Conservation (phyloP, 148 eudicot genomes). For the Bassia scoparia region DNA sequence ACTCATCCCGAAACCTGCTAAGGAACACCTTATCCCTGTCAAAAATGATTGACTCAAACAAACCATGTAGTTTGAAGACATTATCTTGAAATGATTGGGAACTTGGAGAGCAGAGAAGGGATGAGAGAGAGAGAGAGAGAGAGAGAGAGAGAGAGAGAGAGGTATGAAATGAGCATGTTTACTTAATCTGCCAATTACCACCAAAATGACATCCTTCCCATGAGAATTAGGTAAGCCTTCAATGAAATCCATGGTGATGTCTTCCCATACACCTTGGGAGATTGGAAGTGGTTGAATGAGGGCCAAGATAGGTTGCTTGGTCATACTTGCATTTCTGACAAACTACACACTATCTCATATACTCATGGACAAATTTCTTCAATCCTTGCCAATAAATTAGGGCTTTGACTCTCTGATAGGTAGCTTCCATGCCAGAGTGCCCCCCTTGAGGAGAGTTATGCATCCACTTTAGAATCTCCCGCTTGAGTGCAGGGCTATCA, state of each 20-base stretch:
- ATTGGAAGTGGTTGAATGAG: too few relatives aligned
- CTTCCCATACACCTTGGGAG: too few relatives aligned
- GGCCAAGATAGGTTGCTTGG: too few relatives aligned
- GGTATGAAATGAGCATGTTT: background rate
- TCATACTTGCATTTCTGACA: too few relatives aligned
- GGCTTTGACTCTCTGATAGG: background rate
- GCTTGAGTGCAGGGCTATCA: background rate
- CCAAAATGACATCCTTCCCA: background rate
- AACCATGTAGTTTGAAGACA: too few relatives aligned
- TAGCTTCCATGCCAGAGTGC: background rate
- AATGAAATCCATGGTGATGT: background rate
- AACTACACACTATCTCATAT: too few relatives aligned
- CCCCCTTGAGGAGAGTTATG: background rate
- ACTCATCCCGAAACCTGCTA: background rate
- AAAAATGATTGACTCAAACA: too few relatives aligned
- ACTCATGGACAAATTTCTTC: background rate
- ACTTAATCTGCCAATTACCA: slow-evolving; percentile 1
- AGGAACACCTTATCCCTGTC: background rate
- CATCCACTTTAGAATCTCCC: background rate
- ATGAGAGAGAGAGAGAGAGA: background rate
- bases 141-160: too few relatives aligned
- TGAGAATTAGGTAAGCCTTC: background rate
- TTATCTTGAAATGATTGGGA: too few relatives aligned
- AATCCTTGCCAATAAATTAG: background rate
- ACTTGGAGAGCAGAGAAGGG: background rate